These are phyloP conservation scores for Hericium erinaceus DNA, from an alignment of 768 basidiomycete genomes.

Conservation along the genomic window DNA sequence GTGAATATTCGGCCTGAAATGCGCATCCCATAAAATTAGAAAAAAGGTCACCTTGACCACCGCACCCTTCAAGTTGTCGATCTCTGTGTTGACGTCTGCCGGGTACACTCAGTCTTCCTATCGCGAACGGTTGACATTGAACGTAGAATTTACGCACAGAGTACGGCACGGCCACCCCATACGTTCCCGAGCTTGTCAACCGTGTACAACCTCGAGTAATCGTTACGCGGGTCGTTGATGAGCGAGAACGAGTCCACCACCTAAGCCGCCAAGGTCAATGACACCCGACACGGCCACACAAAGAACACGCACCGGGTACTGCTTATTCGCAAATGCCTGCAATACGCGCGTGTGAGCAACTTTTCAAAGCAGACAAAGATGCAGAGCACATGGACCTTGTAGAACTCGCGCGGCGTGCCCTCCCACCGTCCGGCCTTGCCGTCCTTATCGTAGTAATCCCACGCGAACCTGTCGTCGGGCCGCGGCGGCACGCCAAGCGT, in stretches of 20 bases:
- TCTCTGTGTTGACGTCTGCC: slow-evolving; percentile 83
- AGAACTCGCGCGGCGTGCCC: slow-evolving; percentile 77
- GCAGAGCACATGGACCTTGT: slow-evolving; percentile 27
- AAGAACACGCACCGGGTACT: slow-evolving; percentile 17
- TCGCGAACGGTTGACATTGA: not conserved
- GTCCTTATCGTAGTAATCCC: slow-evolving; percentile 83
- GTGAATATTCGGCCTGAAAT: not conserved
- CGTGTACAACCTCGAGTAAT: slow-evolving; percentile 75
- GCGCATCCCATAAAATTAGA: not conserved
- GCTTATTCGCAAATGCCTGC: slow-evolving; percentile 18
- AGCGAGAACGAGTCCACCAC: slow-evolving; percentile 73
- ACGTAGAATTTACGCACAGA: slow-evolving; percentile 47
- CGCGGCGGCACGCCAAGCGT: slow-evolving; percentile 81
- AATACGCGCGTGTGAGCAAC: not conserved
- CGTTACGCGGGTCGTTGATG: slow-evolving; percentile 90
- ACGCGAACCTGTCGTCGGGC: slow-evolving; percentile 62
- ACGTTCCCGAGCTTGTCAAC: slow-evolving; percentile 91
- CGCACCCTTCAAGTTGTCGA: slow-evolving; percentile 69
- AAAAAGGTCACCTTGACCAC: slow-evolving; percentile 54
- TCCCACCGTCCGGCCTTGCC: slow-evolving; percentile 69
- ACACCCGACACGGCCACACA: not conserved
- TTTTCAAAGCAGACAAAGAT: not conserved
- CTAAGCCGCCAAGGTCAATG: slow-evolving; percentile 31
- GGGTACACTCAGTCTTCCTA: not conserved
- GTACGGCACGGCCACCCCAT: slow-evolving; percentile 77